Evolutionary conservation across 2,329 filamentous ascomycete species (phyloP), one percentile per base, ranked within the genome.

Genomic region (Plectosphaerella plurivora): DNA sequence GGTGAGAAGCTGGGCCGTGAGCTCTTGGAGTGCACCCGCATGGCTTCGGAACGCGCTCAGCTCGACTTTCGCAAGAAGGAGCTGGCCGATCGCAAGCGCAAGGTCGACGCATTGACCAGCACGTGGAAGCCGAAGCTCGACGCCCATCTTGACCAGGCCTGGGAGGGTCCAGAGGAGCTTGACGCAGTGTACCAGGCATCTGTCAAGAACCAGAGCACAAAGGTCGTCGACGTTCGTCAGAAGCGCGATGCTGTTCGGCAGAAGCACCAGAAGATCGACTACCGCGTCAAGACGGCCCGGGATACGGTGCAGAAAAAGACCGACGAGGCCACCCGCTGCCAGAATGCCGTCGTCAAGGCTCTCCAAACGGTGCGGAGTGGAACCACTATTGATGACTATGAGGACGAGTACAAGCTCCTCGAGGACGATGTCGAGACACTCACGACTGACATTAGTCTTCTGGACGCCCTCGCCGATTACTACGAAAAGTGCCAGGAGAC

Each of bases 1-100:
- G 86, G 81, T 54, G 83, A 88, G 36, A 84, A 78, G 59, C 77
- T 97, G 25, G 86, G 87, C 45, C 74, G 79, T n/a, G 93, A 97
- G 64, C 81, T 97, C 36, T 81, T 91, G 9, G 88, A 95, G 61
- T 90, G 87, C 53, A 96, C 89, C 3, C 85, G 86, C 53, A 81
- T 89, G 53, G 91, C 91, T 6, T 84, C 87, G 4, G 91, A 96
- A 56, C 81, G 91, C 37, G 94, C 93, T 12, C 87, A 89, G 60
- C 78, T 99, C 11, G 89, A 96, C 53, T 85, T 89, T 60, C 79
- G 92, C 35, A 91, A 88, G 62, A 92, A 91, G 60, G 89, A 96
- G 63, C 70, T 91, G 25, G 82, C 83, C 57, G 86, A 91, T 58
- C 83, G 87, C 51, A 82, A 88, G 65, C 81, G 83, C 35, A 88